Conservation (phyloP, 106 monocot species). For the Acorus calamus region DNA sequence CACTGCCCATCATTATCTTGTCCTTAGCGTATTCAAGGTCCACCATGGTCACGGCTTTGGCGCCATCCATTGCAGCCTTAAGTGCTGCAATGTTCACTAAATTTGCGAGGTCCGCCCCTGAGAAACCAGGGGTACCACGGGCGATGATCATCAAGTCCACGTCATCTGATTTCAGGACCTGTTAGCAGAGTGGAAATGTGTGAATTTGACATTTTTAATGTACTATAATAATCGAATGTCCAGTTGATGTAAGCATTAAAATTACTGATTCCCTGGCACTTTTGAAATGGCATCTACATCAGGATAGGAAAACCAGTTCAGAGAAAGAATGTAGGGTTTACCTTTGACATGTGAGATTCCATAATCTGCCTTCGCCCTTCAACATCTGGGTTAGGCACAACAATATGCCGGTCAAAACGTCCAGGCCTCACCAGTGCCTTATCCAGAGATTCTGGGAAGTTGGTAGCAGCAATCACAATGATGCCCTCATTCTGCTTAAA, state of each 20-base stretch:
- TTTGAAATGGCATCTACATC: no score
- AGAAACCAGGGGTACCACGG: slow-evolving; percentile 93
- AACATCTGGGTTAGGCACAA: slow-evolving; percentile 97
- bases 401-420: slow-evolving; percentile 94
- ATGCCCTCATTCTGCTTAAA: slow-evolving; percentile 99
- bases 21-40: slow-evolving; percentile 97
- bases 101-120: slow-evolving; percentile 96
- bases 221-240: no score
- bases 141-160: slow-evolving; percentile 90
- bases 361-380: slow-evolving; percentile 88
- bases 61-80: slow-evolving; percentile 98
- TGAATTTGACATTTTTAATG: no score
- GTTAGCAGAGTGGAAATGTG: not conserved
- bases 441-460: slow-evolving; percentile 95
- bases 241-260: no score
- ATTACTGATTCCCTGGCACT: no score
- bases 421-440: slow-evolving; percentile 95
- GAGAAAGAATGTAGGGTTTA: slow-evolving; percentile 1
- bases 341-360: slow-evolving; percentile 98
- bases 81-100: slow-evolving; percentile 88
- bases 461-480: slow-evolving; percentile 97
- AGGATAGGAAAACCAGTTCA: no score
- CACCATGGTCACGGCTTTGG: slow-evolving; percentile 79
- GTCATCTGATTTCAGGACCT: slow-evolving; percentile 85
- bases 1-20: slow-evolving; percentile 99